Conservation (phyloP, 495 filamentous ascomycete genomes). For the Parathielavia appendiculata region DNA sequence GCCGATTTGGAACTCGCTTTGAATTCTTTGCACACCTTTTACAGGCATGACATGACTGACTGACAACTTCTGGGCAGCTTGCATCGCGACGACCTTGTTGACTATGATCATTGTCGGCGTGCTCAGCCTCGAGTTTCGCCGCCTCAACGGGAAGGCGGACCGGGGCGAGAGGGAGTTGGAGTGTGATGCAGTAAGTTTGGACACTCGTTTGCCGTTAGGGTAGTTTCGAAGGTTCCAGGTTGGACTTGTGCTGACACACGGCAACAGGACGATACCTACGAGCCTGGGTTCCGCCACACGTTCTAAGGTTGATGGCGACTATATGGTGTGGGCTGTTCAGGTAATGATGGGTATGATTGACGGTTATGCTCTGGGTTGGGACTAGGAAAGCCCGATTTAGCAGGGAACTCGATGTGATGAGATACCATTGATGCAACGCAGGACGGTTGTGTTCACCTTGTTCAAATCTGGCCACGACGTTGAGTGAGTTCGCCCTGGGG, state of each 20-base stretch:
- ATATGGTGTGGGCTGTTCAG: too few relatives aligned
- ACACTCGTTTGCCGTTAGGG: not conserved
- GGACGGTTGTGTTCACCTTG: not conserved
- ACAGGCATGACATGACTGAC: too few relatives aligned
- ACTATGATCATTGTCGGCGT: conserved; percentile 35
- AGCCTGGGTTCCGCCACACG: conserved; percentile 46
- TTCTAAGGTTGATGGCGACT: conserved; percentile 28
- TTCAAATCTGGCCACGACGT: not conserved
- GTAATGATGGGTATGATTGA: too few relatives aligned
- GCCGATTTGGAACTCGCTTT: too few relatives aligned
- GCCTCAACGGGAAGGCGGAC: conserved; percentile 40
- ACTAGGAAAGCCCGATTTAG: too few relatives aligned
- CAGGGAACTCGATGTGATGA: not conserved
- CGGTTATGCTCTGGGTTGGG: too few relatives aligned
- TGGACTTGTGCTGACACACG: conserved; percentile 24
- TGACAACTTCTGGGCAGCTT: conserved; percentile 23
- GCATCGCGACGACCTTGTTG: conserved; percentile 36
- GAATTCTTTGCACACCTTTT: too few relatives aligned
- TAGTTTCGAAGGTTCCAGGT: not conserved
- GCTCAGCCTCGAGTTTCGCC: conserved; percentile 29
- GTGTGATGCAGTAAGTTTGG: conserved; percentile 34
- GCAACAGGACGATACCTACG: conserved; percentile 35
- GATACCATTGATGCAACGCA: too few relatives aligned
- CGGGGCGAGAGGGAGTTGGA: conserved; percentile 44
- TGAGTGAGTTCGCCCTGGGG: too few relatives aligned